phyloP scores from a whole-genome alignment of 176 grass and related monocot genomes.

The Oryza rufipogon region DNA sequence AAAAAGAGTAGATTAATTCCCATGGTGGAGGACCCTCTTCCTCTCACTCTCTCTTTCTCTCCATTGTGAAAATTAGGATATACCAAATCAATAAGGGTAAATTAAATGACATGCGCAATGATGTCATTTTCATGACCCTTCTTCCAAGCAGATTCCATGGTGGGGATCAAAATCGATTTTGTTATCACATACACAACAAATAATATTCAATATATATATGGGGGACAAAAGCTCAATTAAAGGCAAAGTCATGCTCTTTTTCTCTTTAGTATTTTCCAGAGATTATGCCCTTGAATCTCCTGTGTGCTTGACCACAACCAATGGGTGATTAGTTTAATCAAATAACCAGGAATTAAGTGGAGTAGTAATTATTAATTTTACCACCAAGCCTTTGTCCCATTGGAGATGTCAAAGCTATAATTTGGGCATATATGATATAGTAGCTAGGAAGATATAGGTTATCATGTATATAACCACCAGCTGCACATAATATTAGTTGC shows the following conservation, averaged over 20 bases:
- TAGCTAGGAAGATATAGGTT: too few relatives aligned
- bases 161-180: background rate
- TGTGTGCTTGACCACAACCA: background rate
- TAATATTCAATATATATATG: background rate
- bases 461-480: background rate
- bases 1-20: constrained; percentile 17
- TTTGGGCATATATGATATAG: background rate
- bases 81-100: background rate
- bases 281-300: background rate
- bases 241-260: background rate
- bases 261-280: constrained; percentile 4
- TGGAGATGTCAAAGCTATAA: background rate
- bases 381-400: background rate
- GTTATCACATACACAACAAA: background rate
- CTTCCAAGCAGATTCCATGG: constrained; percentile 21
- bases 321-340: background rate
- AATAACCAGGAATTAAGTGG: background rate
- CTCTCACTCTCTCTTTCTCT: background rate
- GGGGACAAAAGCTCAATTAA: constrained; percentile 14
- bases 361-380: constrained; percentile 2
- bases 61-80: background rate
- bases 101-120: constrained; percentile 43
- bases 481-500: background rate
- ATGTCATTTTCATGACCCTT: constrained; percentile 45
- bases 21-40: constrained; percentile 26